Conservation (phyloP, 305 asterid genomes). For the Coffea humblotiana region DNA sequence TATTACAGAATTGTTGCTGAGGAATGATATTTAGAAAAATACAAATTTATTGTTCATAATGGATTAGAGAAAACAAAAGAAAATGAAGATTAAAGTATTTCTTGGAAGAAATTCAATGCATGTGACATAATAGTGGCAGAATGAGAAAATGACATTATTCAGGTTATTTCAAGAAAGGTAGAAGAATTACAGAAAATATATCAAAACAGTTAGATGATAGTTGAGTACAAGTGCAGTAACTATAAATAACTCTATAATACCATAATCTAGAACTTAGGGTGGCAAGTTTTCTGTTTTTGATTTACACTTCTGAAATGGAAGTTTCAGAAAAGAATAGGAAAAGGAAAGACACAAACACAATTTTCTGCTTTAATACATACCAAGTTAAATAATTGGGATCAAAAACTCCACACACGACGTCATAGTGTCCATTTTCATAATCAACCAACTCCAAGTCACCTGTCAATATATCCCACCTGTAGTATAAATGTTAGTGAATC, state of each 20-base stretch:
- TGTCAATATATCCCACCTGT: conserved; percentile 97
- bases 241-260: background rate
- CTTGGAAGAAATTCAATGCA: background rate
- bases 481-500: conserved; percentile 38
- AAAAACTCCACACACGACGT: conserved; percentile 88
- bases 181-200: too few relatives aligned
- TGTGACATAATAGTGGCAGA: background rate
- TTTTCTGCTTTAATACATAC: conserved; percentile 39
- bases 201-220: background rate
- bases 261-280: background rate
- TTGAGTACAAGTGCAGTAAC: background rate
- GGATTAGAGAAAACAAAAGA: background rate
- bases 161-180: background rate
- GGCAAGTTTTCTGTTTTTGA: background rate
- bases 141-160: background rate
- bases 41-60: background rate
- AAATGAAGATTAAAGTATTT: too few relatives aligned
- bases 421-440: conserved; percentile 75
- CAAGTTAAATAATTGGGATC: conserved; percentile 78
- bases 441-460: conserved; percentile 92
- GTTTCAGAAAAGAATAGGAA: background rate
- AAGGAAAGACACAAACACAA: background rate
- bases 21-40: background rate
- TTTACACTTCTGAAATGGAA: background rate
- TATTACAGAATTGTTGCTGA: background rate